These are phyloP conservation scores for Gossypium anomalum DNA, from an alignment of 345 rosid species.

Conservation along the genomic window DNA sequence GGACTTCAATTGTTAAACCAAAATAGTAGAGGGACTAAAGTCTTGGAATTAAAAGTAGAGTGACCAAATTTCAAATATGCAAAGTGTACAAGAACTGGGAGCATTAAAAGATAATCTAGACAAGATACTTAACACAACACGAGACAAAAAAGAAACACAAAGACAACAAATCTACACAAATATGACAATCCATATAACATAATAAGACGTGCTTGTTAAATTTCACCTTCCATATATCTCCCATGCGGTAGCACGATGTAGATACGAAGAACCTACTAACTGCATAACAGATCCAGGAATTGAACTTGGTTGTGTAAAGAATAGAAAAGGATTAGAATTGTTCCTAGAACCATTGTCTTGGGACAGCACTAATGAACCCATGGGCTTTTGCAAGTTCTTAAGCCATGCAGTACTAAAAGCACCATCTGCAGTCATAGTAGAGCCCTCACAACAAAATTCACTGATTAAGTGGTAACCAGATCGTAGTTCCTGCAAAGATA, in stretches of 20 bases:
- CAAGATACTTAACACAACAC: not conserved
- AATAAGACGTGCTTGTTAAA: conserved; percentile 13
- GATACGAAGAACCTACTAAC: conserved; percentile 80
- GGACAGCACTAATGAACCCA: conserved; percentile 48
- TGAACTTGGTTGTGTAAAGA: conserved; percentile 66
- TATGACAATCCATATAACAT: not conserved
- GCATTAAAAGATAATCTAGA: not conserved
- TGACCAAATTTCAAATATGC: no score
- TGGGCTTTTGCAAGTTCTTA: conserved; percentile 59
- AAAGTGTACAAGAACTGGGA: no score
- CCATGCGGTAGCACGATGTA: conserved; percentile 91
- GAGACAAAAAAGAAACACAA: not conserved
- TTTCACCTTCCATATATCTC: conserved; percentile 94
- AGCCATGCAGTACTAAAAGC: conserved; percentile 80
- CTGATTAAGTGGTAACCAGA: conserved; percentile 65
- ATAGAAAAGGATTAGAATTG: conserved; percentile 43
- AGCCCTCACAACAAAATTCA: conserved; percentile 68
- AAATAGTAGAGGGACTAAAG: no score
- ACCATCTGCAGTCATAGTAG: conserved; percentile 61
- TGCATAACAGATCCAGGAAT: conserved; percentile 85
- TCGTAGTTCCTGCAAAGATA: conserved; percentile 63
- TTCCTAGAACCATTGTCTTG: conserved; percentile 51
- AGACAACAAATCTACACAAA: not conserved
- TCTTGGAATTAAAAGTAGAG: no score
- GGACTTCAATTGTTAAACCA: no score